Evolutionary conservation across 2,329 filamentous ascomycete species (phyloP).

Genomic region (Xylaria polymorpha): DNA sequence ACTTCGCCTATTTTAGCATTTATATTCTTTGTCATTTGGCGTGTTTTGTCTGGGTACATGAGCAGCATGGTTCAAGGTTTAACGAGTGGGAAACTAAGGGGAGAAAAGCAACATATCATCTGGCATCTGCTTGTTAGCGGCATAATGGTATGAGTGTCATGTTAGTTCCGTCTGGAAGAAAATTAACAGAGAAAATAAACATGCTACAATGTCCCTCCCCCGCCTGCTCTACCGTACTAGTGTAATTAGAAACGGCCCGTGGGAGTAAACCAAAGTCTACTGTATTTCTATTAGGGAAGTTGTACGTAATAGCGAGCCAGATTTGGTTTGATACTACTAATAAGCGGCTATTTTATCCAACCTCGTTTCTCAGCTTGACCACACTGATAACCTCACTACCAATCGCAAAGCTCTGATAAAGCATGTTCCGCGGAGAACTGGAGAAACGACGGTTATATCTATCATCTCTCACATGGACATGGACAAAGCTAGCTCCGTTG

Average conservation of each 20-base stretch:
- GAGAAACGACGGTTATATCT: constrained; percentile 7
- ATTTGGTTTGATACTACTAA: constrained; percentile 7
- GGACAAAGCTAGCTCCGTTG: not conserved
- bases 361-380: constrained; percentile 10
- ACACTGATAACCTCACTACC: constrained; percentile 8
- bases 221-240: not conserved
- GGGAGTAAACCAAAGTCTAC: constrained; percentile 36
- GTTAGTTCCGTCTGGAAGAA: no score
- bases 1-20: constrained; percentile 14
- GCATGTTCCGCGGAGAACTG: constrained; percentile 13
- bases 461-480: constrained; percentile 1
- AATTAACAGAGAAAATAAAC: not conserved
- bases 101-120: not conserved
- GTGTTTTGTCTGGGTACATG: not conserved
- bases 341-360: constrained; percentile 12
- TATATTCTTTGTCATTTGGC: not conserved
- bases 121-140: no score
- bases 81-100: not conserved
- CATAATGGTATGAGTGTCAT: no score
- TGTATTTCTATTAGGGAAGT: constrained; percentile 41
- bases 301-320: constrained; percentile 49
- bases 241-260: constrained; percentile 31
- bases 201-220: not conserved
- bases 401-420: constrained; percentile 23
- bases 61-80: constrained; percentile 3